A percentile compares a stretch with the other conserved stretches of the same genome.
These are phyloP conservation scores for Exophiala mesophila DNA, from an alignment of 2,329 filamentous ascomycete genomes.

Conservation along the genomic window DNA sequence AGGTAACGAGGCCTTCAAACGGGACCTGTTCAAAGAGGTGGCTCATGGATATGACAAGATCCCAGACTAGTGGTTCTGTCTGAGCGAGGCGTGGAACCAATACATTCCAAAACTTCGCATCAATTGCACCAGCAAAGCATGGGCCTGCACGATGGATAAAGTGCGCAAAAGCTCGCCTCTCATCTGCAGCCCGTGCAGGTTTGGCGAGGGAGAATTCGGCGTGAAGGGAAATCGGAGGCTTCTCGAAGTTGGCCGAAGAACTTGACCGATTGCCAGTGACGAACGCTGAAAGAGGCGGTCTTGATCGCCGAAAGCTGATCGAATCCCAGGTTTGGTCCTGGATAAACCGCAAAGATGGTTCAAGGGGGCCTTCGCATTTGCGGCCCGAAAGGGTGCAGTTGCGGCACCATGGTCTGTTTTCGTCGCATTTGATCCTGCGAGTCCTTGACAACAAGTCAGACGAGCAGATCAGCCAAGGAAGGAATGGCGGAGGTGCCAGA, in stretches of 20 bases:
- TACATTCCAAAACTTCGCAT: constrained; percentile 35
- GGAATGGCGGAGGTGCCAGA: not conserved
- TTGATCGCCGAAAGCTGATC: no score
- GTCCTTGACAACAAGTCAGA: constrained; percentile 15
- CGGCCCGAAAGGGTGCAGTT: constrained; percentile 26
- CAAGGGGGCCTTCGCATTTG: constrained; percentile 26
- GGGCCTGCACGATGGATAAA: constrained; percentile 34
- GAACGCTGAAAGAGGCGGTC: no score
- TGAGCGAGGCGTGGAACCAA: constrained; percentile 34
- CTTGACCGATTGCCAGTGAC: no score
- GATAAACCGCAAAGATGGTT: no score
- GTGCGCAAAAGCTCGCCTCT: constrained; percentile 36
- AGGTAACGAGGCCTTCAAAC: constrained; percentile 4
- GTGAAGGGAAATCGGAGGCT: not conserved
- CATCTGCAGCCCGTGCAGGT: constrained; percentile 14
- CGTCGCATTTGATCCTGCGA: constrained; percentile 29
- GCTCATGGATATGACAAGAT: constrained; percentile 36
- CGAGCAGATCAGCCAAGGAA: no score
- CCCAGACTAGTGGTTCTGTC: constrained; percentile 35
- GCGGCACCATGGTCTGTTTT: constrained; percentile 26
- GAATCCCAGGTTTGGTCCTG: no score
- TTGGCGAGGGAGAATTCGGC: constrained; percentile 6
- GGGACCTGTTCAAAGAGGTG: constrained; percentile 31
- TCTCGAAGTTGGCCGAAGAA: no score
- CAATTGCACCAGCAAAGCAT: constrained; percentile 32